These are phyloP conservation scores for Plantago rigida DNA, from an alignment of 305 asterid species.

Conservation along the genomic window DNA sequence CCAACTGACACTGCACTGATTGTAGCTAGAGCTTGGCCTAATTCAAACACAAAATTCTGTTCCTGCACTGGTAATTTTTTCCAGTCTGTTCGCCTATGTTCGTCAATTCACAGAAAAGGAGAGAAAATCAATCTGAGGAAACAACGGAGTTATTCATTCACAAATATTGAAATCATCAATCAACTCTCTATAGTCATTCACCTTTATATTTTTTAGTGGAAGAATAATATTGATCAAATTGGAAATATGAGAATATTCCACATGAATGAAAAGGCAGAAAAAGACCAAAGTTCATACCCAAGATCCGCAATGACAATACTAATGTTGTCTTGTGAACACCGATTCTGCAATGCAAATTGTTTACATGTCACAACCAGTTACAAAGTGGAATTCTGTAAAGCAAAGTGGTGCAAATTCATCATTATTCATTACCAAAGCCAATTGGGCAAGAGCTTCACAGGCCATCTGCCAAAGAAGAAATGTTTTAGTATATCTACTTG, in stretches of 20 bases:
- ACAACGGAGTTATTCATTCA: background rate
- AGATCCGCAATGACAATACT: constrained; percentile 45
- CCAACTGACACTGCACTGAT: constrained; percentile 61
- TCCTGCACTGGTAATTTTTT: constrained; percentile 35
- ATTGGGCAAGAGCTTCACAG: constrained; percentile 72
- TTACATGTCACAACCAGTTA: background rate
- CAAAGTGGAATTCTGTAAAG: background rate
- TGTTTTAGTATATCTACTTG: constrained; percentile 14
- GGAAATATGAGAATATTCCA: background rate
- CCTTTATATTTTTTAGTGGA: background rate
- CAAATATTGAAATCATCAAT: background rate
- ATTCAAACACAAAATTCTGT: constrained; percentile 47
- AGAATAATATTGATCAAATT: no score
- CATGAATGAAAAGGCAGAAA: background rate
- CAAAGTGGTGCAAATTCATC: background rate
- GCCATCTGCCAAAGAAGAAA: constrained; percentile 50
- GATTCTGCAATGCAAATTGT: constrained; percentile 29
- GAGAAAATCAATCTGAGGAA: background rate
- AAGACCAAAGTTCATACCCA: constrained; percentile 27
- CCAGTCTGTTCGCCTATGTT: constrained; percentile 71
- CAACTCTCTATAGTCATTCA: background rate
- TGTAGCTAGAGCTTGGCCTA: constrained; percentile 59
- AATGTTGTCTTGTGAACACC: constrained; percentile 39
- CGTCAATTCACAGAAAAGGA: background rate
- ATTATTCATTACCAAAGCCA: constrained; percentile 58